Conservation (phyloP, 345 rosid genomes). For the Syzygium jambos region DNA sequence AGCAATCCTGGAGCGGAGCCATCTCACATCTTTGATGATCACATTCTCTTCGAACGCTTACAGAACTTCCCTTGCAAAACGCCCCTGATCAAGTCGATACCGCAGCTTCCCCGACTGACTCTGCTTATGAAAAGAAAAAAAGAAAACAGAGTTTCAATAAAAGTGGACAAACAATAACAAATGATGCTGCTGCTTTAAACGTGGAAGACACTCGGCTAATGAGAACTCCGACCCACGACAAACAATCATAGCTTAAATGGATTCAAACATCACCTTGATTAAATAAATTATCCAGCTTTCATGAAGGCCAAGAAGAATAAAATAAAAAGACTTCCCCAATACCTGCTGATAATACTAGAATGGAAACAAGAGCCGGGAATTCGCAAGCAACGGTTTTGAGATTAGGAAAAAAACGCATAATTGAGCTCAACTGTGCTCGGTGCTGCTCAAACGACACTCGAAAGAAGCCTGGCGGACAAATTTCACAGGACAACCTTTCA, state of each 20-base stretch:
- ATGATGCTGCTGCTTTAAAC: neutral
- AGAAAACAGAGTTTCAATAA: neutral
- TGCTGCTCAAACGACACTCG: neutral
- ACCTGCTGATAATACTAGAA: neutral
- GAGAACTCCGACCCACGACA: neutral
- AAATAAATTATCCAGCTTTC: neutral
- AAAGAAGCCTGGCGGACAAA: neutral
- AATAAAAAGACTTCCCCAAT: neutral
- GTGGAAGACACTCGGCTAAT: neutral
- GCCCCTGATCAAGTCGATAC: slow-evolving; percentile 17
- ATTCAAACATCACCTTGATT: neutral
- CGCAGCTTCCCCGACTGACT: slow-evolving; percentile 17
- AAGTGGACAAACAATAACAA: neutral
- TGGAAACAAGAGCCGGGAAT: neutral
- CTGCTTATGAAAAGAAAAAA: slow-evolving; percentile 16
- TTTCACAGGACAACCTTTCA: neutral
- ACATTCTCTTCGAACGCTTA: neutral
- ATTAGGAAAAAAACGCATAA: neutral
- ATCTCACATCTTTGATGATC: slow-evolving; percentile 21
- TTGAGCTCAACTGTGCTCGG: neutral
- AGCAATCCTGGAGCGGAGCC: slow-evolving; percentile 12
- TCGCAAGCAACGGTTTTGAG: neutral
- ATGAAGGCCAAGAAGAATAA: neutral
- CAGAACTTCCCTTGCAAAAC: slow-evolving; percentile 1
- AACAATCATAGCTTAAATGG: neutral